Base-by-base conservation (phyloP, 192 early-diverging fungal genomes). In the Gaertneriomyces semiglobifer region DNA sequence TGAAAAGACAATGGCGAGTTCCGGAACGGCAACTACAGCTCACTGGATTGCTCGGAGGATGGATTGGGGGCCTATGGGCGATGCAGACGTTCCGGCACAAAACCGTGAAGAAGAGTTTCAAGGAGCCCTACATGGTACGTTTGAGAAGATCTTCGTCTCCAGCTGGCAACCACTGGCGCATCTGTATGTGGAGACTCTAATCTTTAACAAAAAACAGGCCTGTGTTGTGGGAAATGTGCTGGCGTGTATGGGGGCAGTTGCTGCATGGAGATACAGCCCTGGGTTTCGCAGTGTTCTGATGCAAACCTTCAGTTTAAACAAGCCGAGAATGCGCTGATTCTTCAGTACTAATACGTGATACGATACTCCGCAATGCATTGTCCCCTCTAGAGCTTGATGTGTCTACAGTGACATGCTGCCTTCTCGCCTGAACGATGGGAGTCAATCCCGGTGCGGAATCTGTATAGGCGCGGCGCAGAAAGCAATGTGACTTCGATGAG, bases 61-160 rank as follows among this genome's bases (percentile, higher is more conserved):
- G 82, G 82, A 47, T 70, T 41, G 82, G 78, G 20, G 82, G 82
- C 45, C 45, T 81, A 50, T 71, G 71, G 72, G 82, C 82, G 6
- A 84, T 84, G 82, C 44, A 84, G 55, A 58, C 60, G 48, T 79
- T 78, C 60, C 38, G 73, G 51, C 82, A 84, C 65, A 84, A 84
- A 69, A 84, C 82, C 4, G 71, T 76, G n/a, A 84, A 84, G 63
- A 43, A 77, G 70, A 62, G 55, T 6, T 84, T 84, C 53, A 58
- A 68, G 68, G 47, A 72, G 45, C 80, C 80, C 10, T 81, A 78
- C 58, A 63, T 75, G 47, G 47, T 76, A 41, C 45, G 57, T 44
- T 8, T 38, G 10, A 7, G 39, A 7, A 38, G 39, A 65, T 65
- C 14, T 67, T 48, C 56, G 10, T 66, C 7, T 53, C 25, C 25